A percentile compares a stretch with the other conserved stretches of the same genome.
Conservation (phyloP, 257 asterid genomes). For the Vinca minor region DNA sequence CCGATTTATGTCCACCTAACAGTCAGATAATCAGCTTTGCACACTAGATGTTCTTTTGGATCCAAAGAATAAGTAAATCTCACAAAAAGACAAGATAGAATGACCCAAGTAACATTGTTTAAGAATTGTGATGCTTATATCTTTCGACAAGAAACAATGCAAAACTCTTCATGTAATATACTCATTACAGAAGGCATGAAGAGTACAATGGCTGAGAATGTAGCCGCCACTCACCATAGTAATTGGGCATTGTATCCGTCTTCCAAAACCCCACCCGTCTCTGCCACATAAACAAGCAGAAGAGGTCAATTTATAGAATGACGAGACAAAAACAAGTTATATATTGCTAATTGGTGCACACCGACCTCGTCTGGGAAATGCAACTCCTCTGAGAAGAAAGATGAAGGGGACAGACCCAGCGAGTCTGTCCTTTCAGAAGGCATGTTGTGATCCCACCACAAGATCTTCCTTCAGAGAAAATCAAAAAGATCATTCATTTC, state of each 20-base stretch:
- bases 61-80: no score
- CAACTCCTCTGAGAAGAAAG: slow-evolving; percentile 5
- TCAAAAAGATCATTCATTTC: background rate
- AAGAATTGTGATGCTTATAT: no score
- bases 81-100: no score
- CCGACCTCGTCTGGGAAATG: slow-evolving; percentile 12
- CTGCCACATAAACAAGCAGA: slow-evolving; percentile 43
- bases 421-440: slow-evolving; percentile 19
- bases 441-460: slow-evolving; percentile 12
- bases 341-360: background rate
- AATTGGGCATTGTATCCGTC: slow-evolving; percentile 46
- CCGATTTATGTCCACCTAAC: no score
- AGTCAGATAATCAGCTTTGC: no score
- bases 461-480: no score
- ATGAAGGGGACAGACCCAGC: slow-evolving; percentile 5
- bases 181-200: slow-evolving; percentile 6
- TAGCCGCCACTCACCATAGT: slow-evolving; percentile 48
- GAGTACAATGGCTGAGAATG: slow-evolving; percentile 9
- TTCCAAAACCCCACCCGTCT: slow-evolving; percentile 60
- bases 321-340: background rate
- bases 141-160: background rate
- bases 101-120: no score
- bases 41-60: no score
- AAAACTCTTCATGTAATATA: background rate
- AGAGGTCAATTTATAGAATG: slow-evolving; percentile 3